Percentiles rank a stretch among this genome's conserved stretches.
Evolutionary conservation across 2,329 filamentous ascomycete species (phyloP).

Genomic region (Samsoniella hepiali): DNA sequence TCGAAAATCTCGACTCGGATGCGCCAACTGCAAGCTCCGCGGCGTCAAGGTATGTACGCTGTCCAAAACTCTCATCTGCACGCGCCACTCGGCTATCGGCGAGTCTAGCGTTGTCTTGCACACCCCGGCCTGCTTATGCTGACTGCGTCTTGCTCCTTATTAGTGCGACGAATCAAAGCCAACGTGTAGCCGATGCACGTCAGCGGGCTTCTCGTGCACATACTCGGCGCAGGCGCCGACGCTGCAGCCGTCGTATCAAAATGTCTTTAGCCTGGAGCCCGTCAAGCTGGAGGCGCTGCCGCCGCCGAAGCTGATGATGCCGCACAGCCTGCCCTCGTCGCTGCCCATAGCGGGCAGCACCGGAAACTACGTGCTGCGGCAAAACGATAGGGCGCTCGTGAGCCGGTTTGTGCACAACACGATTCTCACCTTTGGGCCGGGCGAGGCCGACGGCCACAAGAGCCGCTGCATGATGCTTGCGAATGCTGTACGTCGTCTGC

Average conservation of each 20-base stretch:
- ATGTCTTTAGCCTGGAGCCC: conserved; percentile 5
- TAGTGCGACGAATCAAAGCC: conserved; percentile 13
- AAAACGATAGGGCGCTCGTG: conserved; percentile 1
- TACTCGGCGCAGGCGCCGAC: conserved; percentile 2
- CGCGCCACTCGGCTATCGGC: neutral
- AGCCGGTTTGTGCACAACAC: conserved; percentile 13
- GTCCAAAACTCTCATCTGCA: neutral
- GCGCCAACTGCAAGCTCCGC: conserved; percentile 11
- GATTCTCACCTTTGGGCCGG: conserved; percentile 1
- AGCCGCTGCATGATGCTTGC: conserved; percentile 2
- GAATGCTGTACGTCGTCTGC: neutral
- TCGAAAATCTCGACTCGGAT: conserved; percentile 2
- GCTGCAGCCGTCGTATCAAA: conserved; percentile 7
- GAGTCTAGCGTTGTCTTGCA: neutral
- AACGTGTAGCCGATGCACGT: conserved; percentile 5
- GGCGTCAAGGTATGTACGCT: conserved; percentile 8
- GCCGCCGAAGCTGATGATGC: neutral
- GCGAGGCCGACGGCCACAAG: conserved; percentile 1
- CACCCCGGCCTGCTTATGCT: neutral
- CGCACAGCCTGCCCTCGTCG: neutral
- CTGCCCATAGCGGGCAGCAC: neutral
- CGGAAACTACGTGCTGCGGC: conserved; percentile 8
- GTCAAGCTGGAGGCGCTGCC: neutral
- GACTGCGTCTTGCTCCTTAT: neutral
- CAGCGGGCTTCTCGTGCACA: conserved; percentile 4